Conservation (phyloP, 208 protist species). For the Naegleria fowleri region DNA sequence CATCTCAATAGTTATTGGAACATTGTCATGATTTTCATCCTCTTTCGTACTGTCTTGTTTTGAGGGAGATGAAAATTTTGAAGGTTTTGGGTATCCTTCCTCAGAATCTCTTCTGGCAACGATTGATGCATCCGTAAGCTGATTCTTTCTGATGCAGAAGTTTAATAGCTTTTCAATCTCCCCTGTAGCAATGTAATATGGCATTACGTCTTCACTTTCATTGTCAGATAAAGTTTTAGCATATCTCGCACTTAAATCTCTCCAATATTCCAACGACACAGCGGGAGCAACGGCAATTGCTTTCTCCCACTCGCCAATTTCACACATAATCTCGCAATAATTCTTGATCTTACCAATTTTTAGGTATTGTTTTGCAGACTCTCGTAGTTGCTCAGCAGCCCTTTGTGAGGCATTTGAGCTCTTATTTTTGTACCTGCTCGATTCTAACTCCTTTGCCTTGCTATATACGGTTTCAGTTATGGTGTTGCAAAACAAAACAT, state of each 20-base stretch:
- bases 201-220: neutral
- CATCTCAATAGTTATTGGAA: neutral
- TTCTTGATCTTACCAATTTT: constrained; percentile 62
- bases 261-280: constrained; percentile 75
- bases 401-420: constrained; percentile 54
- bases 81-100: neutral
- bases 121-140: neutral
- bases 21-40: neutral
- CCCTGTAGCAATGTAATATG: neutral
- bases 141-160: neutral
- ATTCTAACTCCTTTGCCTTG: constrained; percentile 59
- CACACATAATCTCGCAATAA: constrained; percentile 68
- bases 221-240: neutral
- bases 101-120: neutral
- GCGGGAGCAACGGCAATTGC: constrained; percentile 72
- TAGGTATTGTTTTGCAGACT: constrained; percentile 64
- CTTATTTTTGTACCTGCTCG: constrained; percentile 58
- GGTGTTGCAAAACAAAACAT: constrained; percentile 49
- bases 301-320: constrained; percentile 73
- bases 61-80: neutral
- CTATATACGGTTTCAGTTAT: constrained; percentile 53
- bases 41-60: neutral
- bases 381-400: constrained; percentile 53
- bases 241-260: neutral
- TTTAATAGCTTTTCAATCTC: neutral